These are phyloP conservation scores for Alternaria arbusti DNA, from an alignment of 2,329 filamentous ascomycete species.

Conservation along the genomic window DNA sequence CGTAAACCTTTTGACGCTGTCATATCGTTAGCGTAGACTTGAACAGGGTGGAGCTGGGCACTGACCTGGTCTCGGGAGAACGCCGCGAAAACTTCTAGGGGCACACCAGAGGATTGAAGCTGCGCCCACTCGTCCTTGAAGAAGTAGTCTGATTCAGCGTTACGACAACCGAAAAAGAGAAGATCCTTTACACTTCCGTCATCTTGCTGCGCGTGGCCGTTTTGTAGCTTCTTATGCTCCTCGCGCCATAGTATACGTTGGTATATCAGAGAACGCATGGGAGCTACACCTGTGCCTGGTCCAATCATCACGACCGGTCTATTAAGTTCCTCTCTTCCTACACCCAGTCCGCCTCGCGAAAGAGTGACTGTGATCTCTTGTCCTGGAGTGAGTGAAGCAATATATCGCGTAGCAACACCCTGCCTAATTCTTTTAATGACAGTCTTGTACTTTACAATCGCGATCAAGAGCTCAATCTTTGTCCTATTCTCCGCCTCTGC, in stretches of 20 bases:
- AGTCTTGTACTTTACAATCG: slow-evolving; percentile 90
- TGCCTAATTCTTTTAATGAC: slow-evolving; percentile 83
- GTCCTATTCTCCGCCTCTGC: slow-evolving; percentile 40
- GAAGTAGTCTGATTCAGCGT: slow-evolving; percentile 76
- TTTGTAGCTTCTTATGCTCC: slow-evolving; percentile 8
- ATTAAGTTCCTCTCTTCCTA: slow-evolving; percentile 49
- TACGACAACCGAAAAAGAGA: slow-evolving; percentile 87
- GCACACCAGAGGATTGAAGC: slow-evolving; percentile 50
- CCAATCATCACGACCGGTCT: slow-evolving; percentile 77
- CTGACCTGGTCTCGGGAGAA: slow-evolving; percentile 72
- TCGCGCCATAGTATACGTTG: slow-evolving; percentile 63
- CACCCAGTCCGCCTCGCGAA: slow-evolving; percentile 58
- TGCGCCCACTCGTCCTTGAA: slow-evolving; percentile 77
- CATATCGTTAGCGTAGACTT: background rate
- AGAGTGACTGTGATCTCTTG: slow-evolving; percentile 66
- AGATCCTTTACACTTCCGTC: slow-evolving; percentile 43
- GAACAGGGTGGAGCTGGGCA: background rate
- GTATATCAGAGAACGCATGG: slow-evolving; percentile 80
- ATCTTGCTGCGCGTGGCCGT: background rate
- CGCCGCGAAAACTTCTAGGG: slow-evolving; percentile 64
- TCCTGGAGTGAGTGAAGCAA: slow-evolving; percentile 67
- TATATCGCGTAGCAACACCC: slow-evolving; percentile 89
- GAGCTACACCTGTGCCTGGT: slow-evolving; percentile 86
- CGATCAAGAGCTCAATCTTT: slow-evolving; percentile 75
- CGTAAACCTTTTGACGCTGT: slow-evolving; percentile 66